phyloP scores from a whole-genome alignment of 805 yeast species.

The Crinitomyces ghanaensis region DNA sequence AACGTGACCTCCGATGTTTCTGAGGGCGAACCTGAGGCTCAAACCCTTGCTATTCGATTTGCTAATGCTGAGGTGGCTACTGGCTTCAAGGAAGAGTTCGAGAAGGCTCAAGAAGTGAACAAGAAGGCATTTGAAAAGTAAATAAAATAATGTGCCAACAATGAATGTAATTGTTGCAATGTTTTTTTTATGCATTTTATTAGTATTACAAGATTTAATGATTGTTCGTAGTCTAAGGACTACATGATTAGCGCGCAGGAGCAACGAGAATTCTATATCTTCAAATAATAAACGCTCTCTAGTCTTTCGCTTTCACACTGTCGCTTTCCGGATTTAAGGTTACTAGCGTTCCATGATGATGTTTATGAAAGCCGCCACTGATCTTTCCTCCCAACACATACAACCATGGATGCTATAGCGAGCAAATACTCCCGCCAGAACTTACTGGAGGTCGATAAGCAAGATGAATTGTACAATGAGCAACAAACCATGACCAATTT shows the following conservation, averaged over 20 bases:
- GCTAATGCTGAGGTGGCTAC: conserved; percentile 61
- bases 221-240: conserved; percentile 21
- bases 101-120: conserved; percentile 65
- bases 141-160: no score
- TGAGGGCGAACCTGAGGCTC: conserved; percentile 93
- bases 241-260: conserved; percentile 36
- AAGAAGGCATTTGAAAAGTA: conserved; percentile 28
- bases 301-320: no score
- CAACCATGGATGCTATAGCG: conserved; percentile 25
- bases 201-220: background rate
- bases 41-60: conserved; percentile 92
- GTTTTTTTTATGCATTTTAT: background rate
- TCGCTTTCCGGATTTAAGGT: no score
- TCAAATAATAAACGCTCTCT: no score
- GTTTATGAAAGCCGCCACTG: no score
- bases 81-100: conserved; percentile 86
- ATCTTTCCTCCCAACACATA: no score
- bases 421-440: conserved; percentile 16
- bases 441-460: no score
- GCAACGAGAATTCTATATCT: no score
- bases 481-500: background rate
- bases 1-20: conserved; percentile 87
- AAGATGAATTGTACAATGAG: no score
- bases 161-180: no score
- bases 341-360: no score